Percentiles rank a stretch among this genome's conserved stretches.
These are phyloP conservation scores for Pichia phayaonensis DNA, from an alignment of 805 yeast species.

Conservation along the genomic window DNA sequence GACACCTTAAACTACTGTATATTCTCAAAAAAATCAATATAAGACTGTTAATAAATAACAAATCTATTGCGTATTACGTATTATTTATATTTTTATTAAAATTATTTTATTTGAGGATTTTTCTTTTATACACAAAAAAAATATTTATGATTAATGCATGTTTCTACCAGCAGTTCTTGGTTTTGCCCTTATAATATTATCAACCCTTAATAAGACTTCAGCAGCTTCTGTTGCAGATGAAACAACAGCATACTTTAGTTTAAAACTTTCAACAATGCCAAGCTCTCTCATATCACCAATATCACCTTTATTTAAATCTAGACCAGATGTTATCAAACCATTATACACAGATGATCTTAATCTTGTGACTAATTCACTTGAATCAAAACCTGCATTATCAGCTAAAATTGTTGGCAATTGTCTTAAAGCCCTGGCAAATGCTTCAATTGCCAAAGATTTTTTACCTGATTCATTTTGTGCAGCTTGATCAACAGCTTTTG, in stretches of 20 bases:
- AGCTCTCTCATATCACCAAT: conserved; percentile 91
- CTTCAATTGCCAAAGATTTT: conserved; percentile 87
- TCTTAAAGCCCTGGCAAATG: conserved; percentile 89
- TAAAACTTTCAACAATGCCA: conserved; percentile 89
- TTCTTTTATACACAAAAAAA: not conserved
- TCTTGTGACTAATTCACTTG: conserved; percentile 85
- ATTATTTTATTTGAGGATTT: not conserved
- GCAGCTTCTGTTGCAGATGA: conserved; percentile 97
- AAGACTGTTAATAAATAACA: not conserved
- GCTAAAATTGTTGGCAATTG: conserved; percentile 93
- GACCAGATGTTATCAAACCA: conserved; percentile 87
- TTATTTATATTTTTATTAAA: not conserved
- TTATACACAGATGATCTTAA: conserved; percentile 84
- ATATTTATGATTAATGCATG: conserved; percentile 3
- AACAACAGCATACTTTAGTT: conserved; percentile 89
- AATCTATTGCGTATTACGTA: not conserved
- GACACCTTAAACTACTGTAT: not conserved
- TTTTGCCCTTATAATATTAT: conserved; percentile 91
- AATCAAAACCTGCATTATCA: conserved; percentile 95
- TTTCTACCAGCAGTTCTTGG: conserved; percentile 95
- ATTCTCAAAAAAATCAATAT: not conserved
- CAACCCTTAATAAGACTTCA: conserved; percentile 90
- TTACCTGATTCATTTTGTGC: conserved; percentile 93
- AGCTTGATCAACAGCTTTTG: conserved; percentile 87
- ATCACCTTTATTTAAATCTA: conserved; percentile 75